Base-by-base conservation (phyloP, 441 rosid species). In the Brassica balearica region DNA sequence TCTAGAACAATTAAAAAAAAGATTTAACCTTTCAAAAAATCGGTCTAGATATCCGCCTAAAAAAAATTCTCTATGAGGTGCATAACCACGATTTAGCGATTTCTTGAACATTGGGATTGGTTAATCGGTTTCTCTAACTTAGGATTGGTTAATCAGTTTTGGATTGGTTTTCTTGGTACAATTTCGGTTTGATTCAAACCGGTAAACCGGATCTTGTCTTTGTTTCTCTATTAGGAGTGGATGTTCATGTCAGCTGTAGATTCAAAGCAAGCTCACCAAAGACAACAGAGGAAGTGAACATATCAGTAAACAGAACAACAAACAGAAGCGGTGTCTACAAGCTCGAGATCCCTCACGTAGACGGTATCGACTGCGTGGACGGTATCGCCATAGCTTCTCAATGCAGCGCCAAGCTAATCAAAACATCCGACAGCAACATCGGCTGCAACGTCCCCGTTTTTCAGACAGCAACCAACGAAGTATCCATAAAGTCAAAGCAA, bases 361-460 rank as follows among this genome's bases (percentile, higher is more conserved):
- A 90, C 14, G 91, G 95, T 1, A 83, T 90, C 12, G 84, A 90
- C 58, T 88, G 92, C 53, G 89, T 85, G 4, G 92, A 88, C n/a
- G 92, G 92, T 1, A 71, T 83, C 65, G 87, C 82, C 25, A 84
- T 90, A 1, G 86, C 72, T 3, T 87, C 91, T 23, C 70, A 83
- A 17, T 90, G 95, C 76, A 72, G 80, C 63, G 92, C 87, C 65
- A 82, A 76, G 89, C 85, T 90, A 38, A 68, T 88, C 27, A 73
- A 69, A 11, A 79, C 86, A 59, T 77, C 84, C 27, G 17, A 77
- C 36, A 65, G 59, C 68, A 74, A 74, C 6, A 34, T 62, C 72
- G 63, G 68, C 61, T 88, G 95, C 85, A 84, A 77, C 67, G 17
- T 85, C 66, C 91, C 91, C 0, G 88, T 80, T 73, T 60, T 83